These are phyloP conservation scores for Penicillium sp. DNA, from an alignment of 2,329 filamentous ascomycete species.

Conservation along the genomic window DNA sequence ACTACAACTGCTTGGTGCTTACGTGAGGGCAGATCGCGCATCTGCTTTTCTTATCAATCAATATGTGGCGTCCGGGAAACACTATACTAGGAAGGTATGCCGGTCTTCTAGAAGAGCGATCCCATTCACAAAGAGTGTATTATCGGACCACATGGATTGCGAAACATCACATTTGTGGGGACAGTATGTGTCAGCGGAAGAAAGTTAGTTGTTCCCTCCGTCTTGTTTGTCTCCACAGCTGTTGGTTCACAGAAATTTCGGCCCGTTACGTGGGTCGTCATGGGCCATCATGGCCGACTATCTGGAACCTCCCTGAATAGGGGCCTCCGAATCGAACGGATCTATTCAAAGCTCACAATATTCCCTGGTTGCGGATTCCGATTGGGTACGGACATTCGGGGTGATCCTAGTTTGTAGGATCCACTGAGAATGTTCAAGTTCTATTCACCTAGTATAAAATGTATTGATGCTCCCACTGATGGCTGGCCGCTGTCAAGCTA, in stretches of 20 bases:
- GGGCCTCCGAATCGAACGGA: neutral
- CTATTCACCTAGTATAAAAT: neutral
- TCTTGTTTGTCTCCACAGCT: conserved; percentile 1
- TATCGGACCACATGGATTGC: neutral
- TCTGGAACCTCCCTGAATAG: neutral
- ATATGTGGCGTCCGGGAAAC: neutral
- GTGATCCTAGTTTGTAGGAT: neutral
- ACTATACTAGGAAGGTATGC: neutral
- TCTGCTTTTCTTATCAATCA: conserved; percentile 1
- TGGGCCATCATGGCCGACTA: no score
- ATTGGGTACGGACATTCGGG: conserved; percentile 4
- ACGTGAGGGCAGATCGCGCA: neutral
- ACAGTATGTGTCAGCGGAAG: conserved; percentile 8
- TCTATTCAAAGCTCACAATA: neutral
- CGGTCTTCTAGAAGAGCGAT: neutral
- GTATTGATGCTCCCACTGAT: neutral
- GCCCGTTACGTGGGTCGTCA: conserved; percentile 6
- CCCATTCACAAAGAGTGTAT: neutral
- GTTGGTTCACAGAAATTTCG: conserved; percentile 9
- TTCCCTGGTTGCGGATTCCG: neutral
- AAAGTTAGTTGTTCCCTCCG: neutral
- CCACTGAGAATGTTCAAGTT: neutral
- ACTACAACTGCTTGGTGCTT: neutral
- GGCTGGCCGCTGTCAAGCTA: neutral
- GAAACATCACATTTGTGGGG: neutral